A percentile compares a stretch with the other conserved stretches of the same genome.
These are phyloP conservation scores for Pythium aquatile DNA, from an alignment of 352 stramenopile species.

Conservation along the genomic window DNA sequence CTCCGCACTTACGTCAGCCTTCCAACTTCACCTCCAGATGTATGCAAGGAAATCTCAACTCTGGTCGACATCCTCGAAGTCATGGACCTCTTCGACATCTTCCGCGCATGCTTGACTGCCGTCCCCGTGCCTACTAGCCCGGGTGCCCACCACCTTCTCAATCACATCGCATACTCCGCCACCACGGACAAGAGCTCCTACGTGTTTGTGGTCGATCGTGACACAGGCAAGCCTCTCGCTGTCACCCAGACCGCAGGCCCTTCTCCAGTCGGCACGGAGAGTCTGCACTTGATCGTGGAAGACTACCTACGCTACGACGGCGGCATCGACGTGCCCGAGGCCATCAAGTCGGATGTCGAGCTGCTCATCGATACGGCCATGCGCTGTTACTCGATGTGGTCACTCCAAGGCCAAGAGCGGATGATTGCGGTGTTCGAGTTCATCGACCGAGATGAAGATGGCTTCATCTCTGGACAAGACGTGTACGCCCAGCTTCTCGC, in stretches of 20 bases:
- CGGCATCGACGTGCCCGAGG: conserved; percentile 30
- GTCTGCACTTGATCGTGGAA: conserved; percentile 35
- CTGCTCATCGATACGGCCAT: conserved; percentile 48
- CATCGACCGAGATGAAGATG: conserved; percentile 49
- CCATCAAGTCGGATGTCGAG: conserved; percentile 60
- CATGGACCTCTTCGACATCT: conserved; percentile 49
- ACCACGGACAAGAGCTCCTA: conserved; percentile 44
- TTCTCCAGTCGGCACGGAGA: conserved; percentile 13
- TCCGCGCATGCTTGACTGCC: conserved; percentile 27
- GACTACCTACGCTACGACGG: conserved; percentile 39
- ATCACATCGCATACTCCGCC: conserved; percentile 22
- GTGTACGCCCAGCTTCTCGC: conserved; percentile 42
- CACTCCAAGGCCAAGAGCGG: conserved; percentile 28
- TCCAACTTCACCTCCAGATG: conserved; percentile 1
- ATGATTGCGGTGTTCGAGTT: conserved; percentile 40
- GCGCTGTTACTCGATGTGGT: conserved; percentile 46
- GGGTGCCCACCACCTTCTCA: conserved; percentile 13
- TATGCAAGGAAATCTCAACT: conserved; percentile 33
- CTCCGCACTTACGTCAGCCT: conserved; percentile 34
- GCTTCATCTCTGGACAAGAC: conserved; percentile 46
- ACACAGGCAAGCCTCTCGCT: conserved; percentile 30
- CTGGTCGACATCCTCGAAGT: conserved; percentile 45
- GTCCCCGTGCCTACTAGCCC: conserved; percentile 12
- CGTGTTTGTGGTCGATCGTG: conserved; percentile 44
- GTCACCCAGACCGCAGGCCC: conserved; percentile 34